Evolutionary conservation across 345 rosid genomes (phyloP), one percentile per base, ranked within the genome.

Genomic region (Populus tremula): DNA sequence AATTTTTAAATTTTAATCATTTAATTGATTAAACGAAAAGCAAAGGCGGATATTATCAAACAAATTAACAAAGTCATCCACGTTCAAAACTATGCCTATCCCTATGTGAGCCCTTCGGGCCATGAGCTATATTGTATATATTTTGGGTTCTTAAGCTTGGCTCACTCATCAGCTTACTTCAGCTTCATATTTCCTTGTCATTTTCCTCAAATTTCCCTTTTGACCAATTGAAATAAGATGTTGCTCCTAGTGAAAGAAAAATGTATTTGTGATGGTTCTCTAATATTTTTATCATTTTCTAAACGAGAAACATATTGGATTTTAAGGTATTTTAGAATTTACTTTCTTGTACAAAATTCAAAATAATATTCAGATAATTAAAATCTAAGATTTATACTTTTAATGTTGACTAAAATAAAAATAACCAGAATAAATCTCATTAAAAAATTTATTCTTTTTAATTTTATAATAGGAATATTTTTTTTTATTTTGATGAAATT

Each of bases 1-100:
- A 47, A 9, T 10, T 41, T 10, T 41, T 41, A 3, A 14, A 47
- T 0, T 47, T 47, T 14, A 47, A 47, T 11, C 12, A n/a, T n/a
- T 1, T n/a, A 10, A 72, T 77, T 65, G 67, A 74, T 77, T 70
- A 65, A 67, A 79, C 75, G 27, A 13, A 59, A 85, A 67, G 85
- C 83, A 71, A 82, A 67, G 85, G 67, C 25, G 25, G 53, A 20
- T 23, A 21, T 18, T 50, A 27, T 38, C 36, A 17, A 25, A 43
- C 50, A 18, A 23, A 27, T 27, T 43, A 31, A 47, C 10, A 41
- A 41, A 61, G 14, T 59, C 69, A 41, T 74, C 69, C 69, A 27
- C 69, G 69, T 74, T 64, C 59, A 39, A 6, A 23, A n/a, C 20
- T 0, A 10, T 56, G 29, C 63, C 23, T n/a, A 10, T 10, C n/a